phyloP scores from a whole-genome alignment of 768 basidiomycete genomes.

The Calocybe indica region DNA sequence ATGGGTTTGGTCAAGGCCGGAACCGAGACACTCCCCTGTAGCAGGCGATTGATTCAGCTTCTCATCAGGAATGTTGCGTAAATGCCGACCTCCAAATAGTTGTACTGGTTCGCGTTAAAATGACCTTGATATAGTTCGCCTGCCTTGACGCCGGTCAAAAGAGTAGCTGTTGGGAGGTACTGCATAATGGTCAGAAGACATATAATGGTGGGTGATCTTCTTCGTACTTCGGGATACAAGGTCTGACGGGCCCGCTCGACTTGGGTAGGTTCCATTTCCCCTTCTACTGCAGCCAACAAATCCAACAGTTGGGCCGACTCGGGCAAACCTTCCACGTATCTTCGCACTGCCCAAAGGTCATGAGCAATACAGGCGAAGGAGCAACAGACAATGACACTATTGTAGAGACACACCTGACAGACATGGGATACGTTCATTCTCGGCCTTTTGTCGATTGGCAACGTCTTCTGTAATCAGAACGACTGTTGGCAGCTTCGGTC shows the following conservation, averaged over 20 bases:
- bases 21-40: slow-evolving; percentile 74
- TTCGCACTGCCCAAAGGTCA: slow-evolving; percentile 43
- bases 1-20: slow-evolving; percentile 72
- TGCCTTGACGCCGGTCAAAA: slow-evolving; percentile 80
- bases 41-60: background rate
- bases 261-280: slow-evolving; percentile 57
- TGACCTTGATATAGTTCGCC: slow-evolving; percentile 87
- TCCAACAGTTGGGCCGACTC: slow-evolving; percentile 69
- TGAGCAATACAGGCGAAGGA: background rate
- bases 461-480: slow-evolving; percentile 88
- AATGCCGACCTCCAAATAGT: slow-evolving; percentile 78
- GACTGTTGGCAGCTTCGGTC: slow-evolving; percentile 47
- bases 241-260: slow-evolving; percentile 47
- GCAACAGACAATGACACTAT: too few relatives aligned
- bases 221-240: slow-evolving; percentile 69
- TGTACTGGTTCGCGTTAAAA: slow-evolving; percentile 93
- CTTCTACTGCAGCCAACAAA: slow-evolving; percentile 60
- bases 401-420: slow-evolving; percentile 46
- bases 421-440: slow-evolving; percentile 52
- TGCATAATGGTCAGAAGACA: slow-evolving; percentile 22
- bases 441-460: slow-evolving; percentile 75
- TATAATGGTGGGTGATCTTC: background rate
- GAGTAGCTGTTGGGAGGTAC: slow-evolving; percentile 71
- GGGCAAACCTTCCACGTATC: slow-evolving; percentile 75
- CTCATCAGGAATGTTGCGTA: too few relatives aligned